Base-by-base conservation (phyloP, 2,329 filamentous ascomycete genomes). In the Colletotrichum navitas region DNA sequence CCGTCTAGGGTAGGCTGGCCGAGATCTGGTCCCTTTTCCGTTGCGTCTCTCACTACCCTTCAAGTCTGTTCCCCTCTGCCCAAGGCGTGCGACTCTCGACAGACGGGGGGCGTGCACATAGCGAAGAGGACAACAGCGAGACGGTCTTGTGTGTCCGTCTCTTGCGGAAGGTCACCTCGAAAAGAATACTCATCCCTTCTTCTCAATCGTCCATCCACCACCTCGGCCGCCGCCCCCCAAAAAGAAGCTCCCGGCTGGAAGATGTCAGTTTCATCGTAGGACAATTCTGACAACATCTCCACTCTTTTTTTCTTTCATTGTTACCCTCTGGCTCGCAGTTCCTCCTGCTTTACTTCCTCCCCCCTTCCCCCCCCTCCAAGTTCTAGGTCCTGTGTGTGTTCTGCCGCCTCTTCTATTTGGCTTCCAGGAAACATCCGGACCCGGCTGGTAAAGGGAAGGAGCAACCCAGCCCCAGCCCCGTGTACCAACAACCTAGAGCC, bases 231-330 rank as follows among this genome's bases (percentile, higher is more conserved):
- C 24, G 21, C 32, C 54, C 54, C 52, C 54, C 5, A 56, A 18
- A 60, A 61, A 62, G 66, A 72, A 61, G 66, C 62, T 72, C 67
- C 7, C 56, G 62, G 60, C 59, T 55, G 61, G 47, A 60, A 71
- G 24, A 69, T 69, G 69, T 64, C 65, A 72, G 69, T 72, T 72
- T 72, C 69, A 72, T 68, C 66, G 60, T 72, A 72, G 65, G 47
- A 69, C 69, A 69, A 69, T 52, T 43, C 69, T 72, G 69, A 72
- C 68, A 71, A 68, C 45, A 64, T 60, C 65, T 55, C 69, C 69
- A 72, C 69, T 69, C 32, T 41, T 63, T 39, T 39, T 52, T 63
- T 41, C n/a, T 41, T 32, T 43, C 39, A 54, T 49, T 60, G 36
- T 55, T 60, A 45, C 65, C 41, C 41, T 54, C 43, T 39, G 55